Evolutionary conservation across 768 basidiomycete species (phyloP).

Genomic region (Naganishia randhawae): DNA sequence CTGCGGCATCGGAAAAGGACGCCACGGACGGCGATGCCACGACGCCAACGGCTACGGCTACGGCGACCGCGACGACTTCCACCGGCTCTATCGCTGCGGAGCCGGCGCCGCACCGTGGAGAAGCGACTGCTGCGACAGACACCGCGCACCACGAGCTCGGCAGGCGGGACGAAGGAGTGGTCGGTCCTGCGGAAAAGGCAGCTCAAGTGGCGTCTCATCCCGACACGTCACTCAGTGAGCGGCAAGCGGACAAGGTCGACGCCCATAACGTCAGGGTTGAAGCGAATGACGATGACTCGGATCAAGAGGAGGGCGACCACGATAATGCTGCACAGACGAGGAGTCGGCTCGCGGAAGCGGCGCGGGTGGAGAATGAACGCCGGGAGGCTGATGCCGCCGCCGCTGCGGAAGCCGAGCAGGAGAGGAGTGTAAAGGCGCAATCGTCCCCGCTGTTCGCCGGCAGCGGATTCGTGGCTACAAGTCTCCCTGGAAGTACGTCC

Average conservation of each 20-base stretch:
- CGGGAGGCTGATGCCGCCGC: slow-evolving; percentile 6
- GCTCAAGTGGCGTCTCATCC: background rate
- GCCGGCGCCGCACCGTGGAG: background rate
- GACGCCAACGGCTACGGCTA: background rate
- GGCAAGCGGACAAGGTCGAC: slow-evolving; percentile 32
- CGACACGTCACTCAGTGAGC: background rate
- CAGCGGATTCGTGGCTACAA: slow-evolving; percentile 8
- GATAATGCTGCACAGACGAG: slow-evolving; percentile 40
- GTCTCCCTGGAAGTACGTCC: background rate
- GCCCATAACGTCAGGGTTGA: background rate
- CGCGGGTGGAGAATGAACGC: slow-evolving; percentile 49
- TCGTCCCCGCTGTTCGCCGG: slow-evolving; percentile 20
- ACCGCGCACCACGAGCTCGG: slow-evolving; percentile 3
- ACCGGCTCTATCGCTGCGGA: too few species aligned
- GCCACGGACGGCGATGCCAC: too few species aligned
- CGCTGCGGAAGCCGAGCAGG: background rate
- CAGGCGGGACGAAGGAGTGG: background rate
- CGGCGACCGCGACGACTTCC: background rate
- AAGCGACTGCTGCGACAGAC: background rate
- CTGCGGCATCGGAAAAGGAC: background rate
- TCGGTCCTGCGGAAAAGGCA: slow-evolving; percentile 22
- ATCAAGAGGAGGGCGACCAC: background rate
- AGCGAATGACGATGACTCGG: background rate
- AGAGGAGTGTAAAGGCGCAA: slow-evolving; percentile 5
- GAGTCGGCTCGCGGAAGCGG: slow-evolving; percentile 51